phyloP scores from a whole-genome alignment of 495 filamentous ascomycete genomes.

The Recurvomyces mirabilis region DNA sequence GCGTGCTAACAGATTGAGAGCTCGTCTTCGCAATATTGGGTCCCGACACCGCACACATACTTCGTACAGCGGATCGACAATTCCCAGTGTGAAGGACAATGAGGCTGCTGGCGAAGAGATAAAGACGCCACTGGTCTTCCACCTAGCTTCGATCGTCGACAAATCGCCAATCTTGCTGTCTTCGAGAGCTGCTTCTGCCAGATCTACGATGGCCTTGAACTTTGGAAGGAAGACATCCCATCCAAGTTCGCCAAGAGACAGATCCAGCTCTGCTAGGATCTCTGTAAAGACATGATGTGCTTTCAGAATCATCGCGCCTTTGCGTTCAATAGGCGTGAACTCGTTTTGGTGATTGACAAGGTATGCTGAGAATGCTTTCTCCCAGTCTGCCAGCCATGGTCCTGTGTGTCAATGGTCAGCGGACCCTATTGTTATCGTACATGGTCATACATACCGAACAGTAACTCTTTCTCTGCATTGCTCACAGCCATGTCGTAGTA shows the following conservation, averaged over 20 bases:
- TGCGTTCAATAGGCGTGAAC: constrained; percentile 2
- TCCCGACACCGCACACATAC: constrained; percentile 8
- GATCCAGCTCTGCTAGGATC: constrained; percentile 8
- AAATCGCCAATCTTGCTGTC: constrained; percentile 2
- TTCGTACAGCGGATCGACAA: constrained; percentile 13
- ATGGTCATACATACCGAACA: constrained; percentile 1
- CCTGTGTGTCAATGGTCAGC: not conserved
- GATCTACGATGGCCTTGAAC: constrained; percentile 10
- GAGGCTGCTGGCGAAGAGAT: constrained; percentile 8
- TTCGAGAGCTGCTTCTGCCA: constrained; percentile 7
- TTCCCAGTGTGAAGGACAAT: constrained; percentile 12
- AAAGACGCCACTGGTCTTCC: constrained; percentile 10
- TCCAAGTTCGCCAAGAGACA: constrained; percentile 9
- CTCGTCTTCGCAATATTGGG: constrained; percentile 6
- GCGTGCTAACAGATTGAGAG: constrained; percentile 9
- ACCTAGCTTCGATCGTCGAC: constrained; percentile 10
- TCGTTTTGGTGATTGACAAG: not conserved
- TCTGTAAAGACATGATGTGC: constrained; percentile 11
- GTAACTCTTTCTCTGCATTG: constrained; percentile 14
- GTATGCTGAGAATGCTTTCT: constrained; percentile 9
- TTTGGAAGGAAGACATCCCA: constrained; percentile 10
- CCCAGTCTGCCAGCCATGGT: constrained; percentile 12
- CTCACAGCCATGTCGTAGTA: constrained; percentile 15
- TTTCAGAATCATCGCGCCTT: constrained; percentile 14
- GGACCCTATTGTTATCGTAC: not conserved